Evolutionary conservation across 192 early-diverging fungal genomes (phyloP).

Genomic region (Umbelopsis sp.): DNA sequence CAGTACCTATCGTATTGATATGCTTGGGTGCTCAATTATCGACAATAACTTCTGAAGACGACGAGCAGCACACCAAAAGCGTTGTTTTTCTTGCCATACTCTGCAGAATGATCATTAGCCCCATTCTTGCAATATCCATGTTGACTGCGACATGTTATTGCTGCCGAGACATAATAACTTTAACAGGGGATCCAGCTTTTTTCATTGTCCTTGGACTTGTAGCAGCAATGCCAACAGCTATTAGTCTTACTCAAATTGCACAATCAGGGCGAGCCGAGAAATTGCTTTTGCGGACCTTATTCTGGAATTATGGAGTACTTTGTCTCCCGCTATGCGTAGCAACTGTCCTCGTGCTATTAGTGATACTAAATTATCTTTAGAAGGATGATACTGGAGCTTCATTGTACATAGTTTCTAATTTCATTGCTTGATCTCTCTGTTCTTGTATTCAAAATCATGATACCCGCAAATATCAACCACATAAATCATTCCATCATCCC

Average conservation of each 20-base stretch:
- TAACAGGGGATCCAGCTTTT: slow-evolving; percentile 66
- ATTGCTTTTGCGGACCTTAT: slow-evolving; percentile 64
- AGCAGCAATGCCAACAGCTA: slow-evolving; percentile 67
- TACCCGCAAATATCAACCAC: neutral
- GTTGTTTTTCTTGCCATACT: slow-evolving; percentile 35
- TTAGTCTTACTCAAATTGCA: slow-evolving; percentile 70
- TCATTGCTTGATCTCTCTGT: neutral
- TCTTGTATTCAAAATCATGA: neutral
- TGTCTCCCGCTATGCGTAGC: slow-evolving; percentile 37
- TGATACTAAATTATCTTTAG: neutral
- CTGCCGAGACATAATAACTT: slow-evolving; percentile 32
- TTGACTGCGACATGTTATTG: slow-evolving; percentile 26
- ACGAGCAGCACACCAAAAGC: slow-evolving; percentile 2
- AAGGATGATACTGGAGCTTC: neutral
- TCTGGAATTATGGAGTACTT: slow-evolving; percentile 65
- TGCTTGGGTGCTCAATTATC: slow-evolving; percentile 75
- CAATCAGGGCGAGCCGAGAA: slow-evolving; percentile 70
- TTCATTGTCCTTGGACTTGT: slow-evolving; percentile 62
- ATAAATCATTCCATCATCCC: neutral
- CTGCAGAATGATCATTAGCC: slow-evolving; percentile 41
- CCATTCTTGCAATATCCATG: slow-evolving; percentile 38
- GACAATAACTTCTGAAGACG: neutral
- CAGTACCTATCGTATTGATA: slow-evolving; percentile 77
- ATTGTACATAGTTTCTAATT: neutral
- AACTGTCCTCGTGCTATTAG: neutral